Percentiles rank a stretch among this genome's conserved stretches.
phyloP scores from a whole-genome alignment of 23 red algal species.

The Gracilaria domingensis region DNA sequence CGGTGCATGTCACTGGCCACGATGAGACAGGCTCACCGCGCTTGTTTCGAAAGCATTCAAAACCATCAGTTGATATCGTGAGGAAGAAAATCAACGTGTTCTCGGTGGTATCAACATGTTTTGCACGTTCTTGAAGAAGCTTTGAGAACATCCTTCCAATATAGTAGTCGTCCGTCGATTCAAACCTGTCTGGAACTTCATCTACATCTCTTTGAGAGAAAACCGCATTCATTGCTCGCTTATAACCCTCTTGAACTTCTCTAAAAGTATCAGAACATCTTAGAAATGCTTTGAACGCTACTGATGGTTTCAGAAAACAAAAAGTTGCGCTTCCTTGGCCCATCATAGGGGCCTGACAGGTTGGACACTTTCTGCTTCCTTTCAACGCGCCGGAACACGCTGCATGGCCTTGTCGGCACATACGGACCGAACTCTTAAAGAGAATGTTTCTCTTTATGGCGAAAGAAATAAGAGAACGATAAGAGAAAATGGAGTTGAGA shows the following conservation, averaged over 20 bases:
- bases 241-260: no score
- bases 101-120: neutral
- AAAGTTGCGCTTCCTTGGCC: no score
- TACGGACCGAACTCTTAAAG: neutral
- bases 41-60: neutral
- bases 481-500: neutral
- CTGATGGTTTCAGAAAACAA: no score
- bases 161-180: conserved; percentile 13
- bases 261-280: no score
- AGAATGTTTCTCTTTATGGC: neutral
- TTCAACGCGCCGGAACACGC: neutral
- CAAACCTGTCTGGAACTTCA: no score
- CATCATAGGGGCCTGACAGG: neutral
- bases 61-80: conserved; percentile 16
- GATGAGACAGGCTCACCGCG: neutral
- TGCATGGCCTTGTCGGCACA: neutral
- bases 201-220: no score
- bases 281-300: no score
- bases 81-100: conserved; percentile 15
- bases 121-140: neutral
- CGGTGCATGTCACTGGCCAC: neutral
- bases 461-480: neutral
- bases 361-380: neutral
- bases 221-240: no score
- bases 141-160: neutral